Percentiles rank a stretch among this genome's conserved stretches.
These are phyloP conservation scores for Rhipidocladum racemiflorum DNA, from an alignment of 176 grass and related monocot genomes.

Conservation along the genomic window DNA sequence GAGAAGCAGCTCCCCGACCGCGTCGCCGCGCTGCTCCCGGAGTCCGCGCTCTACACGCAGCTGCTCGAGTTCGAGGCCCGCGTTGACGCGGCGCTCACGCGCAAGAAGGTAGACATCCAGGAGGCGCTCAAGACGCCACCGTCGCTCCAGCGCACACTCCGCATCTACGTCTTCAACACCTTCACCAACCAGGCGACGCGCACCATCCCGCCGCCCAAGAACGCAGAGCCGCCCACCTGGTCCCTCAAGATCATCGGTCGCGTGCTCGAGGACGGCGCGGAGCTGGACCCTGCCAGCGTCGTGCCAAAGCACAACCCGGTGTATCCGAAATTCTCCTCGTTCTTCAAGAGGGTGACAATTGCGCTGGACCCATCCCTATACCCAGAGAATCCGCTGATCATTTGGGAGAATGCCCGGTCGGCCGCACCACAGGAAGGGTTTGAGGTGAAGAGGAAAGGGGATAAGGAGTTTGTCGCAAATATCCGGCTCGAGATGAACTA, in stretches of 20 bases:
- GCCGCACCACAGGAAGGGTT: constrained; percentile 77
- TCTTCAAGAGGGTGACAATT: constrained; percentile 86
- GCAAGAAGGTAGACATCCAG: constrained; percentile 95
- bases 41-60: constrained; percentile 92
- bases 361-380: constrained; percentile 62
- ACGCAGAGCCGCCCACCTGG: constrained; percentile 77
- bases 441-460: constrained; percentile 90
- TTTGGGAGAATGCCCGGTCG: constrained; percentile 76
- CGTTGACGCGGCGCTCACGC: constrained; percentile 67
- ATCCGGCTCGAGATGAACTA: constrained; percentile 92
- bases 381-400: constrained; percentile 66
- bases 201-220: constrained; percentile 47
- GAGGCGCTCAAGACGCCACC: constrained; percentile 81
- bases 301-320: constrained; percentile 80
- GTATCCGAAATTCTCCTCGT: constrained; percentile 88
- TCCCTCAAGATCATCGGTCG: constrained; percentile 94
- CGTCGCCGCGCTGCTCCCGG: constrained; percentile 75
- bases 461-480: constrained; percentile 78
- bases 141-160: constrained; percentile 81
- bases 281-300: constrained; percentile 65
- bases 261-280: constrained; percentile 67
- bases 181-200: constrained; percentile 74
- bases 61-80: constrained; percentile 91
- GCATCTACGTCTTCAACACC: constrained; percentile 96
- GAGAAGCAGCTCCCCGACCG: constrained; percentile 94